Evolutionary conservation across 441 rosid species (phyloP).

Genomic region (Capsella rubella): DNA sequence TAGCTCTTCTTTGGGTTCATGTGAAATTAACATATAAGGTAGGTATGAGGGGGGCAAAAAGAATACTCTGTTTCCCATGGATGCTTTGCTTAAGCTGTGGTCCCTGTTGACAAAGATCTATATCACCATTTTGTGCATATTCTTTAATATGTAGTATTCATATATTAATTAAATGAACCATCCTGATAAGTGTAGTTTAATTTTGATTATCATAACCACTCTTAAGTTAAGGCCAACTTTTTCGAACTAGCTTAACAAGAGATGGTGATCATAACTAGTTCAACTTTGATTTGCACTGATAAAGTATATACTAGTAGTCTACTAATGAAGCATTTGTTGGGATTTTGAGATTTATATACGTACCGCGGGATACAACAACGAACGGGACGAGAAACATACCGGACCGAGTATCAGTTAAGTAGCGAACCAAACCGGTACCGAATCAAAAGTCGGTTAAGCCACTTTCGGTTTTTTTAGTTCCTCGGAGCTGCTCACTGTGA

Average conservation of each 20-base stretch:
- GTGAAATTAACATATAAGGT: conserved; percentile 32
- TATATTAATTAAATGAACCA: no score
- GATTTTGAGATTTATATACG: not conserved
- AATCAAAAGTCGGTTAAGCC: conserved; percentile 3
- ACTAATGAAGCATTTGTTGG: not conserved
- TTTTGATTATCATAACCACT: no score
- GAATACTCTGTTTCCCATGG: conserved; percentile 10
- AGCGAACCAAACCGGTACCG: not conserved
- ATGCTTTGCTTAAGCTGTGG: conserved; percentile 31
- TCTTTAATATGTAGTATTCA: no score
- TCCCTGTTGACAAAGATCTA: conserved; percentile 2
- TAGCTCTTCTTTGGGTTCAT: conserved; percentile 37
- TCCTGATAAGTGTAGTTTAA: no score
- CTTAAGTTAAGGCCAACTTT: no score
- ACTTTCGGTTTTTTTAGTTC: not conserved
- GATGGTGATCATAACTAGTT: no score
- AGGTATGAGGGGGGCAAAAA: conserved; percentile 12
- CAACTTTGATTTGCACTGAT: no score
- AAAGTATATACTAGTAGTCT: no score
- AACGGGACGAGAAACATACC: not conserved
- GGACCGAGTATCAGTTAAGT: not conserved
- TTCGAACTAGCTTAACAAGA: no score
- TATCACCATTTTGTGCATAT: no score
- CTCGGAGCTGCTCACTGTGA: not conserved
- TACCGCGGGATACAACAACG: not conserved